A percentile compares a stretch with the other conserved stretches of the same genome.
These are phyloP conservation scores for Pseudonitzschia multiseries DNA, from an alignment of 108 stramenopile genomes.

Conservation along the genomic window DNA sequence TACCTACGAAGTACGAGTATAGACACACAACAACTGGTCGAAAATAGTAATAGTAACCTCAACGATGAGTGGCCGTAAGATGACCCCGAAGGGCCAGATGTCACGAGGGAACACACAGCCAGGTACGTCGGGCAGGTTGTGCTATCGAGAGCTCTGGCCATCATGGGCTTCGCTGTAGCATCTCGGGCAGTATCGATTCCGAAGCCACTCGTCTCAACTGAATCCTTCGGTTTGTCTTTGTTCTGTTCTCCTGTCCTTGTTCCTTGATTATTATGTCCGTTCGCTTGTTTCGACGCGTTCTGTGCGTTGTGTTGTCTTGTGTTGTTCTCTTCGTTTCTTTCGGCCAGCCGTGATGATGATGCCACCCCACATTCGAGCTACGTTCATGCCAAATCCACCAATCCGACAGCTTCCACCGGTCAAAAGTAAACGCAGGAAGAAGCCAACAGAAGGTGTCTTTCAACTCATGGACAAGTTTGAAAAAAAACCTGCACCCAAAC, in stretches of 20 bases:
- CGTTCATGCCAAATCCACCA: slow-evolving; percentile 89
- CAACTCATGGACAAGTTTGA: slow-evolving; percentile 64
- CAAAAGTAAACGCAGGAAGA: slow-evolving; percentile 46
- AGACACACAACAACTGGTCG: background rate
- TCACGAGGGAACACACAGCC: slow-evolving; percentile 54
- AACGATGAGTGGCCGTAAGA: slow-evolving; percentile 47
- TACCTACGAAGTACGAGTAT: background rate
- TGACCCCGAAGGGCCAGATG: slow-evolving; percentile 83
- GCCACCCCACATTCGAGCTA: slow-evolving; percentile 82
- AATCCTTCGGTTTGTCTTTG: no score
- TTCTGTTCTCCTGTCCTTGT: no score
- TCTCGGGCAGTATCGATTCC: no score
- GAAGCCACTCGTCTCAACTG: no score
- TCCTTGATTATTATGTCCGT: slow-evolving; percentile 1
- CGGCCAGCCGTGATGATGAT: slow-evolving; percentile 90
- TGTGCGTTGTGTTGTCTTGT: background rate
- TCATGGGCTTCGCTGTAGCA: no score
- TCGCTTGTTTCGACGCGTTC: background rate
- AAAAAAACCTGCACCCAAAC: slow-evolving; percentile 49
- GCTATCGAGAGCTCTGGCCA: no score
- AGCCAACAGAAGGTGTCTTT: slow-evolving; percentile 50
- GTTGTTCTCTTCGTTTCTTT: background rate
- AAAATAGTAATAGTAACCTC: background rate
- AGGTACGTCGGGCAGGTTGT: background rate
- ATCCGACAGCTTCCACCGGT: slow-evolving; percentile 62